Evolutionary conservation across 2,329 filamentous ascomycete genomes (phyloP), one percentile per base, ranked within the genome.

Genomic region (Aurifilum marmelostoma): DNA sequence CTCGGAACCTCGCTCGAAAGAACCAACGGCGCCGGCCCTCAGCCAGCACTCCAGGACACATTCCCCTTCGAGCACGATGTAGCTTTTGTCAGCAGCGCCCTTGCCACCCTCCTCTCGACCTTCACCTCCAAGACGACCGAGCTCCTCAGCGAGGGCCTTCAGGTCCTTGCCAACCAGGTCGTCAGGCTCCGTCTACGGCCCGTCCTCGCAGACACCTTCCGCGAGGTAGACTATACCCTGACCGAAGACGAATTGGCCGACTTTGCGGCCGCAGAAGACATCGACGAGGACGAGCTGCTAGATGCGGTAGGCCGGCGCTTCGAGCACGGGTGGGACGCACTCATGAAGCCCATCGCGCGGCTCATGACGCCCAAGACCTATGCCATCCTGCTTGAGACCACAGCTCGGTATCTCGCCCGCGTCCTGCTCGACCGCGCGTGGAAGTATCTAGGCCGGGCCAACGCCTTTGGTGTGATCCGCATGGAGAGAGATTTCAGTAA

Each of bases 391-490:
- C 87, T 97, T 62, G 88, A 91, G 54, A 83, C 89, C 1, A 93
- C 93, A 1, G 87, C 94, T 1, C 85, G 86, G 6, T 91, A 97
- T 75, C 87, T 98, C 6, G 87, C 92, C 0, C 88, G 88, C 63
- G 87, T 93, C 21, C 86, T 99, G 37, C 95, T 98, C 82, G 97
- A 97, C 82, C 85, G 95, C 34, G 88, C 97, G 34, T 92, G 92
- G 87, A 89, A 88, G 50, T 93, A 93, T 76, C 88, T 91, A 59
- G 92, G 92, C 11, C 88, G 91, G 66, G 89, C 93, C 54, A 97
- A 92, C 75, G 91, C 91, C 39, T 88, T 95, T 18, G 94, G 94
- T 0, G 92, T 93, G 0, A 91, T 94, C 12, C 84, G 92, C 61
- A 86, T 97, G 71, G 95, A 97, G 82, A 86, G 94, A 63, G 94